Conservation (phyloP, 2,329 filamentous ascomycete species). For the Bipolaris sorokiniana region DNA sequence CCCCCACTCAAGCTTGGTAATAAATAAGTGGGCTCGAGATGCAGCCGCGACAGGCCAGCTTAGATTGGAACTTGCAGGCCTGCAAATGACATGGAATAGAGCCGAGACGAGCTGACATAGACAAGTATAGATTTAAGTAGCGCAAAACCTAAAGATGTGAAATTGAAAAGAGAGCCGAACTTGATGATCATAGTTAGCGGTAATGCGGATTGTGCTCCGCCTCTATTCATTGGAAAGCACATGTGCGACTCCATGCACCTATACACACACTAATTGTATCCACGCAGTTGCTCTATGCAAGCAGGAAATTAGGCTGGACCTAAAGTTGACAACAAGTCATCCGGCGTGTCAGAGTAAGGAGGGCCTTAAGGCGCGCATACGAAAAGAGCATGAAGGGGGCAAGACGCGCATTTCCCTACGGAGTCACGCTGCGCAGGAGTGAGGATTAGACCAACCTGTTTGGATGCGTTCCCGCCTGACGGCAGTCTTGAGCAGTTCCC, state of each 20-base stretch:
- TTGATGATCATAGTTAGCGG: not conserved
- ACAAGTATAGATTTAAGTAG: not conserved
- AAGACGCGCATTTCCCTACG: not conserved
- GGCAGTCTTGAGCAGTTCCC: not conserved
- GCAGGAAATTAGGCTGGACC: not conserved
- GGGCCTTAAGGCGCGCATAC: not conserved
- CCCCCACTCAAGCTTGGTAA: not conserved
- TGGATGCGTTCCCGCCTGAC: conserved; percentile 1
- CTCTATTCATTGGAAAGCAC: too few relatives aligned
- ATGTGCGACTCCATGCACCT: not conserved
- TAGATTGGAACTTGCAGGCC: not conserved
- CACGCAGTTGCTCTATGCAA: not conserved
- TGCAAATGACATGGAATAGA: not conserved
- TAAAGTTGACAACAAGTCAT: not conserved
- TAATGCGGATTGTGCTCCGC: not conserved
- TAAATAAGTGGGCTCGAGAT: not conserved
- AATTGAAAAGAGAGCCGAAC: not conserved
- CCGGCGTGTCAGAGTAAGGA: not conserved
- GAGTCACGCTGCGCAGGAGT: not conserved
- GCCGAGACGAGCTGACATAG: not conserved
- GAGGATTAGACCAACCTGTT: not conserved
- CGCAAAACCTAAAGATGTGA: not conserved
- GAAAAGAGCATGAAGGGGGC: not conserved
- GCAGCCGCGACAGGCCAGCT: conserved; percentile 1
- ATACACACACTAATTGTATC: not conserved